phyloP scores from a whole-genome alignment of 169 alveolate genomes.

The Amoebophrya sp. region DNA sequence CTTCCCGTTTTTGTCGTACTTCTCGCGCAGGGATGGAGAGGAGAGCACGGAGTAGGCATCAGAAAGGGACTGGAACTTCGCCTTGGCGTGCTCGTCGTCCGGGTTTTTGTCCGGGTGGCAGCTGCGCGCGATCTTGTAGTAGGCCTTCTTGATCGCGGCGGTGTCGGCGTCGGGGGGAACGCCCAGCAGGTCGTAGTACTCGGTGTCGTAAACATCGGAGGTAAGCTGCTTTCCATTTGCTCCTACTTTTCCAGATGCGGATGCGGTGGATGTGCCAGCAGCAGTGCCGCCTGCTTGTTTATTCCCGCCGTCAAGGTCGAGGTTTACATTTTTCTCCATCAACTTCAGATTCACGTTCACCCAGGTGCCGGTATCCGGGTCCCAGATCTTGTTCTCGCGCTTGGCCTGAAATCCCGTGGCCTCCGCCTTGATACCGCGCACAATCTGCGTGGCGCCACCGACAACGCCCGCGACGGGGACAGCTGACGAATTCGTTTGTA shows the following conservation, averaged over 20 bases:
- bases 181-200: conserved; percentile 49
- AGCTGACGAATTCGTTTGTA: too few relatives aligned
- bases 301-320: too few relatives aligned
- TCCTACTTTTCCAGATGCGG: too few relatives aligned
- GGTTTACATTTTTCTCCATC: neutral
- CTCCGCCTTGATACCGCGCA: neutral
- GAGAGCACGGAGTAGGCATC: conserved; percentile 80
- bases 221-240: too few relatives aligned
- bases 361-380: neutral
- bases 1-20: conserved; percentile 73
- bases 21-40: conserved; percentile 70
- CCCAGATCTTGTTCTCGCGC: neutral
- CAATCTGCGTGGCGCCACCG: neutral
- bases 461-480: neutral
- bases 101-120: conserved; percentile 83
- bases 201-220: conserved; percentile 57
- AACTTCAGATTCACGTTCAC: neutral
- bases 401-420: neutral
- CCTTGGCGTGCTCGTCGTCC: conserved; percentile 64
- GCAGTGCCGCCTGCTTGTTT: too few relatives aligned
- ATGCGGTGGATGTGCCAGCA: too few relatives aligned
- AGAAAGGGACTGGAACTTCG: conserved; percentile 49
- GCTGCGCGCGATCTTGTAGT: conserved; percentile 61
- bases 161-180: conserved; percentile 55
- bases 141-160: conserved; percentile 48